Evolutionary conservation across 2,329 filamentous ascomycete genomes (phyloP).

Genomic region (Fusarium incarnatum): DNA sequence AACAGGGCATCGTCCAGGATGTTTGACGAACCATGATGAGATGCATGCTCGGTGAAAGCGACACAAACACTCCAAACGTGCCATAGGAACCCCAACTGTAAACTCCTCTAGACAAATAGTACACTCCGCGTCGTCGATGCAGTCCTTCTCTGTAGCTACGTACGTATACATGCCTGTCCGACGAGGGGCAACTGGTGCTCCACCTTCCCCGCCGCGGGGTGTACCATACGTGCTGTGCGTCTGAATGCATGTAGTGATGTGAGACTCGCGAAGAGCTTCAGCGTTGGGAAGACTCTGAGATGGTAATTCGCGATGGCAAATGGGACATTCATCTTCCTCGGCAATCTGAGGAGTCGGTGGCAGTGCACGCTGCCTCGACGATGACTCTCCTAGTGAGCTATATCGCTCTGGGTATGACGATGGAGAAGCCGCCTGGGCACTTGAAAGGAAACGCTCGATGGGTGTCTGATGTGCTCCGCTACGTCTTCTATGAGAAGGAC

Average conservation of each 20-base stretch:
- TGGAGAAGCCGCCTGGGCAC: conserved; percentile 50
- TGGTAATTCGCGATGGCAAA: conserved; percentile 79
- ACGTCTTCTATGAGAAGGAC: conserved; percentile 46
- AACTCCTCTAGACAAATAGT: conserved; percentile 77
- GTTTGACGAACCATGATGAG: conserved; percentile 70
- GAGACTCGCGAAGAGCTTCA: conserved; percentile 66
- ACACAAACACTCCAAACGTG: conserved; percentile 74
- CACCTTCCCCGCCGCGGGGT: conserved; percentile 45
- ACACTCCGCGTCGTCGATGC: conserved; percentile 74
- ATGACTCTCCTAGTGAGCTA: conserved; percentile 50
- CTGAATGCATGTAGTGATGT: conserved; percentile 69
- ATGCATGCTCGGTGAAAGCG: conserved; percentile 73
- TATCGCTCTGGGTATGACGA: conserved; percentile 50
- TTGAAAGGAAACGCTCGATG: conserved; percentile 55
- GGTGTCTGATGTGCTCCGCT: conserved; percentile 52
- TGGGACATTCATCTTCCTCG: conserved; percentile 83
- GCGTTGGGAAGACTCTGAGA: conserved; percentile 64
- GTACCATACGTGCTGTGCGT: conserved; percentile 64
- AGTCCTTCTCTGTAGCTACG: conserved; percentile 74
- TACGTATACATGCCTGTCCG: conserved; percentile 73
- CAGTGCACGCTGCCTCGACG: conserved; percentile 54
- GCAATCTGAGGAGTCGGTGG: conserved; percentile 63
- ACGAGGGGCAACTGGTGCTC: conserved; percentile 53
- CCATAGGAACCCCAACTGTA: conserved; percentile 71
- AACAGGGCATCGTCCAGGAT: conserved; percentile 72